Evolutionary conservation across 805 yeast species (phyloP), one percentile per base, ranked within the genome.

Genomic region (Komagataella pseudopastoris): DNA sequence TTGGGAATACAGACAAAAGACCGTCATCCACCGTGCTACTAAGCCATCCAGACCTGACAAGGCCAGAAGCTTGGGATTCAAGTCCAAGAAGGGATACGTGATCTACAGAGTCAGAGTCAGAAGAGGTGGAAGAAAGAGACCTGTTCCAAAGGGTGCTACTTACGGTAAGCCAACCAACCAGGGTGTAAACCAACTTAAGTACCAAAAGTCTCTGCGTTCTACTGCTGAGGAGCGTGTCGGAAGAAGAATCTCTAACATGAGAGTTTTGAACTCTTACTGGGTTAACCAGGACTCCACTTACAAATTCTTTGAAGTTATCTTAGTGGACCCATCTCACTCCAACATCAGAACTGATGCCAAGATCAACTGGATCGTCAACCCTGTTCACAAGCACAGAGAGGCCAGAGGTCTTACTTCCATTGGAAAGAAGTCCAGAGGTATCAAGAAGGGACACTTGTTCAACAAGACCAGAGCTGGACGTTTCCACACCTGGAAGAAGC

Each of bases 91-190:
- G 83, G 99, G 99, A 67, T 93, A 88, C 74, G 96, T 87, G 63
- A 81, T 93, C 83, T 93, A 78, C 96, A 85, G 99, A 77, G 78
- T 91, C 76, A 88, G 99, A 79, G 98, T 93, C 69, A 88, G 98
- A 81, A 88, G 99, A 80, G 99, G 99, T 83, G 91, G 91, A 83
- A 90, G 99, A 87, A 93, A 93, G 96, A 88, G 96, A 81, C 97
- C 97, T 68, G 97, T 85, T 69, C 89, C 95, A 80, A 93, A 93
- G 93, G 99, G 99, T 88, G 98, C 97, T 71, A 93, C 98, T 74
- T 91, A 93, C 85, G 99, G 99, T 88, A 93, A 93, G 87, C 99
- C 99, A 85, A 93, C 99, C 81, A 93, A 93, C 95, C 96, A 88
- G 81, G 99, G 99, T 88, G 93, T 93, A 65, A 83, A 82, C 82